Evolutionary conservation across 2,329 filamentous ascomycete genomes (phyloP).

Genomic region (Cladosporium oxysporum): DNA sequence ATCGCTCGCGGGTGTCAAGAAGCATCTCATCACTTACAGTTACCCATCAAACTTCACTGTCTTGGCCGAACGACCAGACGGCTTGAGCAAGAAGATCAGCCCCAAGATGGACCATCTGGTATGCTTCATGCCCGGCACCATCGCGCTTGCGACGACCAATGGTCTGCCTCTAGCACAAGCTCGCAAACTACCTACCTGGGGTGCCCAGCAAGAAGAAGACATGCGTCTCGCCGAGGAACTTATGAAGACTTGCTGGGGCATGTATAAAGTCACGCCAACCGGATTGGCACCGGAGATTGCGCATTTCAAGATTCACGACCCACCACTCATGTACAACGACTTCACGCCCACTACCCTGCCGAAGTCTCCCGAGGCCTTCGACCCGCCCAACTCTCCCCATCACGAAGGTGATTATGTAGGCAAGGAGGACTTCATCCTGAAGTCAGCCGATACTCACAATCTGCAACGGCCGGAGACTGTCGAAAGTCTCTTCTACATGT

Average conservation of each 20-base stretch:
- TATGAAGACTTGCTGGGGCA: conserved; percentile 97
- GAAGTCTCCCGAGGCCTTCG: conserved; percentile 49
- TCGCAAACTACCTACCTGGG: conserved; percentile 70
- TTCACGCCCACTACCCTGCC: conserved; percentile 43
- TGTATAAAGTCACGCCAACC: conserved; percentile 87
- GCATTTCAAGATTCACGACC: conserved; percentile 76
- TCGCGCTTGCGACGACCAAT: conserved; percentile 82
- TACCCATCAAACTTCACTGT: conserved; percentile 79
- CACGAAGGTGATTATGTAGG: conserved; percentile 57
- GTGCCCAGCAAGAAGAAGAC: conserved; percentile 76
- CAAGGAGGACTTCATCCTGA: conserved; percentile 77
- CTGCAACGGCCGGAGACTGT: conserved; percentile 93
- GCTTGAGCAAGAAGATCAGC: conserved; percentile 64
- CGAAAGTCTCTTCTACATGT: conserved; percentile 98
- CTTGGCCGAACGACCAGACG: conserved; percentile 79
- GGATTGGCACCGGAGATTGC: conserved; percentile 94
- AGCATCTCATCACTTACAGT: conserved; percentile 89
- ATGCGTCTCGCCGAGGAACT: conserved; percentile 85
- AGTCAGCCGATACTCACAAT: conserved; percentile 84
- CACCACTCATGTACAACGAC: conserved; percentile 63
- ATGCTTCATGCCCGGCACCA: conserved; percentile 96
- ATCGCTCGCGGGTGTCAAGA: conserved; percentile 78
- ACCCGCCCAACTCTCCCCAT: conserved; percentile 33
- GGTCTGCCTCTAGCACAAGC: conserved; percentile 76
- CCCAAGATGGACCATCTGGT: conserved; percentile 98